Evolutionary conservation across 1,139 yeast species (phyloP), one percentile per base, ranked within the genome.

Genomic region (Sugiyamaella paludigena): DNA sequence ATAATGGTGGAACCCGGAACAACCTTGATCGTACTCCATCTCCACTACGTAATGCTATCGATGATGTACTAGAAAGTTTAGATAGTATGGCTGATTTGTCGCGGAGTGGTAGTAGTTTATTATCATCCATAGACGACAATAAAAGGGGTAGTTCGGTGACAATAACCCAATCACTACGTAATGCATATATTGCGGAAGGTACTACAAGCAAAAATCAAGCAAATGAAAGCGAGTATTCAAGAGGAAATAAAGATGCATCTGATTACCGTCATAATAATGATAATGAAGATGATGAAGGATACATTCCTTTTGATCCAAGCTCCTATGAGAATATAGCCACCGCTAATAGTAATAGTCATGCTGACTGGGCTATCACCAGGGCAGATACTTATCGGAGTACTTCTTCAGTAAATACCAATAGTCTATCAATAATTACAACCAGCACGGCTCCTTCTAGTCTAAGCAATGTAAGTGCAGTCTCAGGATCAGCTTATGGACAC

Each of bases 21-120:
- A 28, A 34, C 19, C 39, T 59, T 7, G 58, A 60, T 43, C 75
- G 81, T 7, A 81, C 83, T 1, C 83, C 83, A 0, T 80, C 80
- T 1, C 81, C 81, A 2, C 76, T 67, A 33, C 43, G 67, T 36
- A 57, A 57, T 33, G 71, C 70, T 5, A 64, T 67, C 66, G 68
- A 65, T 40, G 69, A 65, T 45, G 70, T 67, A 11, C 49, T 66
- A 45, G 61, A 56, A 28, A 62, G 67, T 24, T 53, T 67, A 26
- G 68, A 66, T 36, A 60, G 57, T 36, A 49, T 66, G 60, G 53
- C 54, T 29, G 58, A 50, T 43, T 32, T 54, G 7, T 46, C 51
- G 8, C 35, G 56, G 30, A 19, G 5, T 19, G 47, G 45, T 30
- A 58, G 58, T 40, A 16, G 37, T 7, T 46, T 37, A 26, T 44